phyloP scores from a whole-genome alignment of 2,329 filamentous ascomycete species.

The Aspergillus awamori region DNA sequence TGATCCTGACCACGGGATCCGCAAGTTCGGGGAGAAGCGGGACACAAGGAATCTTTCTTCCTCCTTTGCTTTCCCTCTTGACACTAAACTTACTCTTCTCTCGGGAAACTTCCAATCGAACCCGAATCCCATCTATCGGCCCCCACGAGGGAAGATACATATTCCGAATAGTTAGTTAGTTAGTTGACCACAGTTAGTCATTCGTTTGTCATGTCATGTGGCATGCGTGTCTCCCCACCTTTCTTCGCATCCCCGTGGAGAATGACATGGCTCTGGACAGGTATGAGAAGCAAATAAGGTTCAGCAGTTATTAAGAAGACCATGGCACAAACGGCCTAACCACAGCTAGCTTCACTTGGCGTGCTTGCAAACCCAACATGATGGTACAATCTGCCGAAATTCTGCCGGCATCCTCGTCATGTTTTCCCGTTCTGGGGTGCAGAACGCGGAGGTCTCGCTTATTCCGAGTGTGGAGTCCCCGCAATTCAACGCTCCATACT shows the following conservation, averaged over 20 bases:
- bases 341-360: neutral
- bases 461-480: conserved; percentile 2
- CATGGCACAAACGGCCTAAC: neutral
- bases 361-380: neutral
- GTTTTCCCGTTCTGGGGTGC: neutral
- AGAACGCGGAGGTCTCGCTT: neutral
- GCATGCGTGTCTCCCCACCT: neutral
- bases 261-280: neutral
- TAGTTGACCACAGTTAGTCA: neutral
- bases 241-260: neutral
- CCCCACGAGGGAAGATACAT: too few relatives aligned
- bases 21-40: too few relatives aligned
- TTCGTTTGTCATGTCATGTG: neutral
- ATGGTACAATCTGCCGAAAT: neutral
- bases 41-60: too few relatives aligned
- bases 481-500: neutral
- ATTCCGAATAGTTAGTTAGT: too few relatives aligned
- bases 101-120: too few relatives aligned
- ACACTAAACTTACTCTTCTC: too few relatives aligned
- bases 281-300: neutral
- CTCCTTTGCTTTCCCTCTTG: too few relatives aligned
- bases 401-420: neutral
- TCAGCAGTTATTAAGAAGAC: neutral
- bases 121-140: too few relatives aligned
- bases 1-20: too few relatives aligned